Base-by-base conservation (phyloP, 192 early-diverging fungal genomes). In the Coemansia sp. region DNA sequence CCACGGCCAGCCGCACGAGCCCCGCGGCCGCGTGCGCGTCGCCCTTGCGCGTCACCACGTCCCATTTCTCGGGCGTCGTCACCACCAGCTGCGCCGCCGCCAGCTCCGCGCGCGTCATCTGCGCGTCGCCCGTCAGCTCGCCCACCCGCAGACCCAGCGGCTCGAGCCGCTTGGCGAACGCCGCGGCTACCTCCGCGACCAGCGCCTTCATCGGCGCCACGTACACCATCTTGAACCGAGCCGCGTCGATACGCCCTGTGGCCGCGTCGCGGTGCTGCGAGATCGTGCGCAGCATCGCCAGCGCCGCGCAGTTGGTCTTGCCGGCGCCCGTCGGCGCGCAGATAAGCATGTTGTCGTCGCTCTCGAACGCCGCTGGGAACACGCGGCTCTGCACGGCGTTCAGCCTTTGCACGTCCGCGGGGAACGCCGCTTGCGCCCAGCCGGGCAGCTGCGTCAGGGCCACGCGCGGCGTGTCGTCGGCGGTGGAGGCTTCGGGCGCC, bases 61-160 rank as follows among this genome's bases (percentile, higher is more conserved):
- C 97, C 97, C 97, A 99, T 53, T 98, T 99, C 69, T 99, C 97
- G 1, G 97, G 97, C 0, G 97, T 99, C 7, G 95, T 98, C 23
- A 99, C 95, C 72, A 99, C 93, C 61, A 99, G 94, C 71, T 99
- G 94, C 2, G 95, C 98, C 18, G 84, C 85, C 23, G 78, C 80
- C 23, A 99, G 90, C 73, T 99, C 95, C 3, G 90, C 80, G 61
- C 94, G 95, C 9, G 97, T 98, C 58, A 99, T 74, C 69, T 98
- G 95, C 92, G 96, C 96, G 75, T 99, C 95, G 55, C 96, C 91
- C 4, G 95, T 99, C 64, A 98, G 81, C 75, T 98, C 97, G 9
- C 87, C 84, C 4, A 96, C 95, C 49, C 82, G 67, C 45, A 99
- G 74, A 0, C 94, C 93, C 19, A 97, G 82, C 72, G 88, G 90